Evolutionary conservation across 2,329 filamentous ascomycete species (phyloP), one percentile per base, ranked within the genome.

Genomic region (Aspergillus chevalieri): DNA sequence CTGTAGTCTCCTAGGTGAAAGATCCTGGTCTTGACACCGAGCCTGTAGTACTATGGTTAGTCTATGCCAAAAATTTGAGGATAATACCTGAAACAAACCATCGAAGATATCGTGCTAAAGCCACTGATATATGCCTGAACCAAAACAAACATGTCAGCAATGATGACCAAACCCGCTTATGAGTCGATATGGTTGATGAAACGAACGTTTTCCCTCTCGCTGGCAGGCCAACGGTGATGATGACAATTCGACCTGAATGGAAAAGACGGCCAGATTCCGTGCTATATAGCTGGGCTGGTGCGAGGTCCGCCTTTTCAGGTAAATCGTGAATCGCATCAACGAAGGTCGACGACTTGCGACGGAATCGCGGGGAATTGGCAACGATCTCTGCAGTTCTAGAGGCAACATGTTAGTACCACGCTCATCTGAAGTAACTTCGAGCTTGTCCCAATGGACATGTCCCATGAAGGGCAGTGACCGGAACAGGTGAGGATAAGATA

Each of bases 1-100:
- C 93, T 86, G 69, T 98, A 98, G 71, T 98, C 93, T 50, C 94
- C 93, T 14, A 98, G 78, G 67, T 98, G 93, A 68, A 98, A 98
- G 60, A 97, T 94, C 58, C 92, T 86, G 30, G 93, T 97, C 75
- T 98, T 98, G 52, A 98, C 93, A 54, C 93, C 93, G 36, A 98
- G 81, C 93, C 84, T 86, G 51, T 46, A 47, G 48, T 33, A n/a
- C 12, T 26, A 46, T 63, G 48, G 57, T 52, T 21, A 55, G 47
- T 26, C n/a, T 41, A 50, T 34, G n/a, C 22, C 39, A 38, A n/a
- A 26, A 26, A 6, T 14, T 17, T 6, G 28, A n/a, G 34, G 6
- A 19, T 14, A 34, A 22, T 4, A 8, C 38, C 15, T 12, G 10
- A 26, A 47, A 68, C 77, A 65, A 71, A 86, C 84, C 93, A 98